Evolutionary conservation across 129 eudicot genomes (phyloP), one percentile per base, ranked within the genome.

Genomic region (Centrapalus pauciflorus): DNA sequence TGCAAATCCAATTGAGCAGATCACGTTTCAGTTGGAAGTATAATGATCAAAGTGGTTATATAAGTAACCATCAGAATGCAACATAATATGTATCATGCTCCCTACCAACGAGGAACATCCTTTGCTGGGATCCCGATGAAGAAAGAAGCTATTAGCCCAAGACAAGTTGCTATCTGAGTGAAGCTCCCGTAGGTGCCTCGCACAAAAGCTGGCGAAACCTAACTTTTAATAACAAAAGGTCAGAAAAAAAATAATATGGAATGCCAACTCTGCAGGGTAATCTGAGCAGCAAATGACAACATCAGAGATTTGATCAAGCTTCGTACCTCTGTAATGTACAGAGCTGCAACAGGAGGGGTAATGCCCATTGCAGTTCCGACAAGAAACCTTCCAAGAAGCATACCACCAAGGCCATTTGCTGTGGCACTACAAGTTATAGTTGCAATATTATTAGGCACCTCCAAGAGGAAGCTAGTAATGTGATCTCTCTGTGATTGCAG

Each of bases 181-280:
- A 82, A 80, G 66, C 97, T 87, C 52, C 97, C 97, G 52, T 80
- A 90, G n/a, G 97, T 90, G 55, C 97, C 97, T 69, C 97, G 81
- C 14, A 87, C 84, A 82, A 72, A 84, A 69, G 90, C 85, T 71
- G 97, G 97, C 54, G 97, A 82, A 43, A 85, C 93, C 97, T 90
- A 79, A 66, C 68, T 66, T 75, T 74, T 66, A 10, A 74, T 34
- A 9, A 74, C 57, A 23, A 74, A 2, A 46, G 23, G 55, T 66
- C 61, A 74, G 41, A 20, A 52, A 45, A 72, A 55, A 45, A n/a
- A 77, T 30, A 30, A 28, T 21, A 9, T 12, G 32, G 14, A 46
- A 45, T 20, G 45, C 41, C 28, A 65, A 16, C 11, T 4, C 2
- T 27, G 46, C 25, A 48, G 28, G 48, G 32, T 33, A 56, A 35